Conservation (phyloP, 805 yeast species). For the Pichia californica region DNA sequence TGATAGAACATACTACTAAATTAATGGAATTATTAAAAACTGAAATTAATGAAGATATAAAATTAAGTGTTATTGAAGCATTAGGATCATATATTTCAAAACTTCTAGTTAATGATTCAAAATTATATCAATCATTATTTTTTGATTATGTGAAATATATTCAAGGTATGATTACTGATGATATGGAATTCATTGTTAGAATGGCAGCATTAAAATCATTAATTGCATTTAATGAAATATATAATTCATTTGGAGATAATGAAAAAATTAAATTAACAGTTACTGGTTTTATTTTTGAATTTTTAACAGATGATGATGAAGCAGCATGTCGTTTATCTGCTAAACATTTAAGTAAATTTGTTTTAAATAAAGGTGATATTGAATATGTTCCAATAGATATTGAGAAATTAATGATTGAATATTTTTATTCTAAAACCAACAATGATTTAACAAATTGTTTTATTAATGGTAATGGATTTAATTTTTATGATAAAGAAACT, state of each 20-base stretch:
- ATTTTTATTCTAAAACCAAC: no score
- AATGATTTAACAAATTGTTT: no score
- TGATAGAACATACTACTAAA: constrained; percentile 11
- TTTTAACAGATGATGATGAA: constrained; percentile 61
- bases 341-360: constrained; percentile 27
- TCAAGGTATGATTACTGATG: constrained; percentile 32
- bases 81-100: constrained; percentile 38
- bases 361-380: constrained; percentile 19
- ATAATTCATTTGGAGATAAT: neutral
- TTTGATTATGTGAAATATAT: constrained; percentile 27
- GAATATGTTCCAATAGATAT: constrained; percentile 28
- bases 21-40: constrained; percentile 24
- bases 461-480: constrained; percentile 6
- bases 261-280: constrained; percentile 6
- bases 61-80: constrained; percentile 42
- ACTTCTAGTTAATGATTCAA: neutral
- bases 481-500: constrained; percentile 4
- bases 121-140: constrained; percentile 11
- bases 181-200: constrained; percentile 39
- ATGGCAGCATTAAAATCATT: constrained; percentile 41
- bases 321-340: constrained; percentile 48
- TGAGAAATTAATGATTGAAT: constrained; percentile 23
- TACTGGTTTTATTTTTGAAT: constrained; percentile 23
- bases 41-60: constrained; percentile 29
- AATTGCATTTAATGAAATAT: constrained; percentile 24